Percentiles rank a stretch among this genome's conserved stretches.
Evolutionary conservation across 1,284 basidiomycete species (phyloP).

Genomic region (Cystobasidium sp.): DNA sequence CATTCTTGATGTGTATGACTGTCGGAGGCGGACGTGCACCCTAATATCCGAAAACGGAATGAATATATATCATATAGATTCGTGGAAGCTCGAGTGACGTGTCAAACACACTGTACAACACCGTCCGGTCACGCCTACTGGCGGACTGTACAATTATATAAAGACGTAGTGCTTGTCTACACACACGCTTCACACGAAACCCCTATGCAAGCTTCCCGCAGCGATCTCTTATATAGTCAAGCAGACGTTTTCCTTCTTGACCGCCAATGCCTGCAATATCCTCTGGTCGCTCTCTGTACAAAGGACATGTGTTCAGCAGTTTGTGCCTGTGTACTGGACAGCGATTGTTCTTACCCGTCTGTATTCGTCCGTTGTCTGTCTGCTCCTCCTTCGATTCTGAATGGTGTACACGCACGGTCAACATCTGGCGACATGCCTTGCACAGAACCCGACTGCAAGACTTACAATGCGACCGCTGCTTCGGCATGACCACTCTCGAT

Average conservation of each 20-base stretch:
- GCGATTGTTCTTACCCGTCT: constrained; percentile 30
- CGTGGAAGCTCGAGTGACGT: too few species aligned
- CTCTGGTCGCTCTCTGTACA: constrained; percentile 64
- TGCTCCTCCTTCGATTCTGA: constrained; percentile 82
- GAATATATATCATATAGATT: too few species aligned
- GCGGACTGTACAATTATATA: too few species aligned
- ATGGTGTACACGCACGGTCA: neutral
- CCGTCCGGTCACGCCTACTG: too few species aligned
- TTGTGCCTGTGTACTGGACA: neutral
- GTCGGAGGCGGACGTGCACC: too few species aligned
- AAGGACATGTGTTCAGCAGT: constrained; percentile 28
- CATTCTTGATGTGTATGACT: too few species aligned
- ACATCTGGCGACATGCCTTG: neutral
- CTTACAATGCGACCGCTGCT: constrained; percentile 72
- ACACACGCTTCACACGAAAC: neutral
- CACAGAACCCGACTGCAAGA: neutral
- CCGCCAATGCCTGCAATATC: constrained; percentile 85
- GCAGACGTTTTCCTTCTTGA: constrained; percentile 76
- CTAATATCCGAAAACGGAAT: too few species aligned
- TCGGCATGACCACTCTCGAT: constrained; percentile 92
- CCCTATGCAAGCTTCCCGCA: constrained; percentile 62
- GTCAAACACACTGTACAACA: too few species aligned
- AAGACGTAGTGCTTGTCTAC: too few species aligned
- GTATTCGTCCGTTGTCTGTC: constrained; percentile 79
- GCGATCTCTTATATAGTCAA: constrained; percentile 71